Base-by-base conservation (phyloP, 2,329 filamentous ascomycete genomes). In the Ophiocordyceps camponoti-floridani region DNA sequence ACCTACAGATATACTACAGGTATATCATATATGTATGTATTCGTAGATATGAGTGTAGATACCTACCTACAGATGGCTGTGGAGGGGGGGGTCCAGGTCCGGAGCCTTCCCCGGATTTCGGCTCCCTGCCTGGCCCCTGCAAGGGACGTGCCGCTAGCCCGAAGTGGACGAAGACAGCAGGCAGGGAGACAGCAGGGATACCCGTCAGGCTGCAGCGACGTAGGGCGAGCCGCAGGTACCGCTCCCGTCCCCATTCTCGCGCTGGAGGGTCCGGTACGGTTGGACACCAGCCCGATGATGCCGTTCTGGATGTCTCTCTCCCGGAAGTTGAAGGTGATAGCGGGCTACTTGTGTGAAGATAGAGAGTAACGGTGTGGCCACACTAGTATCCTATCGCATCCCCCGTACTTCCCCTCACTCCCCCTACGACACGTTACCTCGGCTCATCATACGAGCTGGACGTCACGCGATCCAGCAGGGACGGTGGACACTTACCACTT, bases 401-500 rank as follows among this genome's bases (percentile, higher is more conserved):
- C 6, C 12, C 2, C 6, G 12, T 35, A n/a, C 12, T 35, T 12
- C 11, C n/a, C 12, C 33, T 3, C n/a, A 3, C 11, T 35, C 12
- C 33, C 14, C 33, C 33, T 14, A 6, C 12, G 14, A 14, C 14
- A 35, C 33, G 4, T n/a, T 14, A 10, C 30, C 30, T 33, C 16
- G 14, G 7, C 38, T 11, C 19, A 26, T 13, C 23, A 41, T 27
- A 27, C 18, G 19, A 27, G 40, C 40, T 23, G 23, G 23, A 27
- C 40, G 50, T 49, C 49, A 50, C 48, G 48, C 50, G 48, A 51
- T 49, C 45, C 50, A 43, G 45, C 46, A 45, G 43, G 41, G 38
- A 23, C 41, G 42, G 45, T 41, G 19, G 46, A 41, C 45, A 43
- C 49, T 37, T 51, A 47, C 47, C 50, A 52, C 52, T 59, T 66